phyloP scores from a whole-genome alignment of 768 basidiomycete genomes.

The Astraeus odoratus region DNA sequence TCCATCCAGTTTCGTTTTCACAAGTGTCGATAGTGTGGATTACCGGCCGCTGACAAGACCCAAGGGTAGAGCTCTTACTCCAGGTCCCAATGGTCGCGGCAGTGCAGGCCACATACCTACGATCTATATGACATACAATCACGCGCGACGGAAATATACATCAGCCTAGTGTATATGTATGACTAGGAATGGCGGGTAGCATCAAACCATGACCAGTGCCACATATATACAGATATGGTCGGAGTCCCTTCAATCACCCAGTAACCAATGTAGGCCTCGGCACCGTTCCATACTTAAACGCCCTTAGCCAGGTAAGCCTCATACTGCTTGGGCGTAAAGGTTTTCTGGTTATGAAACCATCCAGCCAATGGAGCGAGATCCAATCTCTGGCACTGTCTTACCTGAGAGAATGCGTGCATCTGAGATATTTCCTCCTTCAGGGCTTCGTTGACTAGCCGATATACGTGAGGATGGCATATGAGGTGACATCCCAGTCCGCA shows the following conservation, averaged over 20 bases:
- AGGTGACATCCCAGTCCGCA: constrained; percentile 26
- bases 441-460: constrained; percentile 59
- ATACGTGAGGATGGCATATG: constrained; percentile 4
- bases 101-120: too few species aligned
- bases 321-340: constrained; percentile 65
- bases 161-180: too few species aligned
- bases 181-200: too few species aligned
- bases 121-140: too few species aligned
- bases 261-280: neutral
- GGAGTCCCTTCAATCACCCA: neutral
- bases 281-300: constrained; percentile 4
- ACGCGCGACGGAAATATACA: too few species aligned
- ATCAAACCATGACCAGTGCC: too few species aligned
- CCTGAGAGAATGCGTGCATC: constrained; percentile 89
- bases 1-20: too few species aligned
- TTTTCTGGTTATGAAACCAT: constrained; percentile 43
- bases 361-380: neutral
- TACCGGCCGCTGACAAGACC: too few species aligned
- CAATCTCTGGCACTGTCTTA: constrained; percentile 20
- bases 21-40: too few species aligned
- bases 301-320: constrained; percentile 38
- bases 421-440: constrained; percentile 69
- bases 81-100: too few species aligned
- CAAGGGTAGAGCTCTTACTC: too few species aligned
- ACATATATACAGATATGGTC: neutral